Evolutionary conservation across 2,329 filamentous ascomycete genomes (phyloP), one percentile per base, ranked within the genome.

Genomic region (Colletotrichum cuscutae): DNA sequence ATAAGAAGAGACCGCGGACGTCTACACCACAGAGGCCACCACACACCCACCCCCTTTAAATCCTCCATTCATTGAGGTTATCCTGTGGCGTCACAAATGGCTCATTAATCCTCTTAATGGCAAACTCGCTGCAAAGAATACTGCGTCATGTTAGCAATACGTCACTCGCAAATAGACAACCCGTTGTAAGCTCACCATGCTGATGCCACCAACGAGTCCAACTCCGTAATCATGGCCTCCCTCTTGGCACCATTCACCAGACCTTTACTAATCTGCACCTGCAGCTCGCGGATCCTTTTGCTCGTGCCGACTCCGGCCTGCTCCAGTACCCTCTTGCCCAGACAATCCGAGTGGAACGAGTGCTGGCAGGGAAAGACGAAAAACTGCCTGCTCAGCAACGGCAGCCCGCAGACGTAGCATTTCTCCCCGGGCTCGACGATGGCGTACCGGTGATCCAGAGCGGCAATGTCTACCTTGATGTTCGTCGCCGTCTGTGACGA

Each of bases 291-390:
- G 76, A 99, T 98, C 76, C 94, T 88, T 81, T 92, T 92, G 19
- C 92, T 91, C 82, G 93, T 94, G 22, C 91, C 92, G 64, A 92
- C 86, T 0, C 95, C 94, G 1, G 93, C 92, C 76, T 95, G 92
- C 81, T 96, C 94, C 65, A 98, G 88, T 1, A 98, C 95, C 79
- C 93, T 93, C 78, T 91, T 92, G 0, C 95, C 96, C 61, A 99
- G 84, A 81, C 97, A 99, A 80, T 99, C 97, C 54, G 94, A 96
- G 82, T 99, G 97, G 79, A 99, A 99, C 4, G 95, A 94, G 83
- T 99, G 97, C 85, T 99, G 97, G 82, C 97, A 99, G 0, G 97
- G 97, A 77, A 99, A 99, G 22, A 99, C 97, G 77, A 98, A 99
- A 83, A 99, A 99, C 78, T 98, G 95, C 66, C 95, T 86, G 79